A percentile compares a stretch with the other conserved stretches of the same genome.
Evolutionary conservation across 1,139 yeast genomes (phyloP).

Genomic region (Nakaseomyces nivariensis): DNA sequence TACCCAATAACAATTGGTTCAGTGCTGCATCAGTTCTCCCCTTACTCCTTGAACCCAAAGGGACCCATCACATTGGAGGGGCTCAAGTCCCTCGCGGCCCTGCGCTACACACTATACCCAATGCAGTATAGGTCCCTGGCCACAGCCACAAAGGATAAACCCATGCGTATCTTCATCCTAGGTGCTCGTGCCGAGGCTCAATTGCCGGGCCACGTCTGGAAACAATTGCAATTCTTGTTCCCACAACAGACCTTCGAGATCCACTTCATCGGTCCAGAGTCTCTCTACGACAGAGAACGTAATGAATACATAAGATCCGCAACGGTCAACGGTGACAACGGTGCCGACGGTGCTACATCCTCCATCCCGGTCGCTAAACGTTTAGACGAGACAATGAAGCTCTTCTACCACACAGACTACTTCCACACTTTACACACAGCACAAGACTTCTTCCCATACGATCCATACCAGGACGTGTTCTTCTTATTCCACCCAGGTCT

Average conservation of each 20-base stretch:
- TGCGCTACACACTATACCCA: constrained; percentile 83
- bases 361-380: constrained; percentile 55
- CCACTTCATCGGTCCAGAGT: constrained; percentile 91
- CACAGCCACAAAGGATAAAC: constrained; percentile 65
- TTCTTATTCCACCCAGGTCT: constrained; percentile 94
- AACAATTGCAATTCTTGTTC: constrained; percentile 77
- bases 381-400: constrained; percentile 63
- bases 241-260: constrained; percentile 77
- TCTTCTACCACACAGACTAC: constrained; percentile 79
- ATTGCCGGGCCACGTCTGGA: constrained; percentile 93
- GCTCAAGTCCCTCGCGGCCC: constrained; percentile 80
- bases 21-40: constrained; percentile 72
- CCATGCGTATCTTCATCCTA: constrained; percentile 76
- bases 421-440: constrained; percentile 85
- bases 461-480: constrained; percentile 87
- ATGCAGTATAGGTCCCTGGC: constrained; percentile 34
- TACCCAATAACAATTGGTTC: constrained; percentile 89
- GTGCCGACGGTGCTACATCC: constrained; percentile 19
- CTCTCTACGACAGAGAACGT: constrained; percentile 59
- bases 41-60: constrained; percentile 68
- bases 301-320: constrained; percentile 38
- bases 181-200: constrained; percentile 93
- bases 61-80: constrained; percentile 92
- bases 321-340: constrained; percentile 16
- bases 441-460: constrained; percentile 94